Evolutionary conservation across 1,284 basidiomycete genomes (phyloP), one percentile per base, ranked within the genome.

Genomic region (Heterobasidion annosum): DNA sequence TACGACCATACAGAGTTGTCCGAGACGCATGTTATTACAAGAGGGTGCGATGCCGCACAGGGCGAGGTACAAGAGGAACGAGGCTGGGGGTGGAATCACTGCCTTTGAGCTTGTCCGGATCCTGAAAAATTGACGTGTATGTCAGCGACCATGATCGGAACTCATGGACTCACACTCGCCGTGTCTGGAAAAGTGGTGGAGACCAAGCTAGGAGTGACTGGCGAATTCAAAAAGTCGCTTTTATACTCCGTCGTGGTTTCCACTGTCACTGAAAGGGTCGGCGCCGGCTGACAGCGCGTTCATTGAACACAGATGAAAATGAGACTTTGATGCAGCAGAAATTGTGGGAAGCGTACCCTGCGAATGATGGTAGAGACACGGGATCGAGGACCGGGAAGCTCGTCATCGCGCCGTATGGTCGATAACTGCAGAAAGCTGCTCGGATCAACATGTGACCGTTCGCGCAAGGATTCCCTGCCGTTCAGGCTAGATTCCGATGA

Each of bases 211-310:
- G 40, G 40, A 7, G 40, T 4, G 40, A 13, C 16, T 13, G 40
- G 40, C 16, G 40, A 43, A 16, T 45, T 52, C 9, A 15, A 42
- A 34, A 32, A 52, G 50, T 45, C 50, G 32, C 50, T 52, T 33
- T 52, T 52, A 42, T 16, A 45, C 13, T 52, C 50, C 19, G 50
- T 52, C 16, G 50, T 52, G 13, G 50, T 52, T 33, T 52, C 25
- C 5, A 52, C 50, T n/a, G 35, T 42, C 12, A 52, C 50, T 8
- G 37, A 19, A n/a, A 52, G 50, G 13, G 37, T 42, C 25, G 25
- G 25, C 25, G 25, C 25, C n/a, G 50, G 50, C 12, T 8, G 15
- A 19, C 32, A 43, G 34, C 6, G 5, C 10, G 8, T 34, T 44
- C 13, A 25, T 48, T n/a, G 12, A 12, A 48, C 44, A 12, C 18